Base-by-base conservation (phyloP, 2,329 filamentous ascomycete genomes). In the Tolypocladium guangdongense region DNA sequence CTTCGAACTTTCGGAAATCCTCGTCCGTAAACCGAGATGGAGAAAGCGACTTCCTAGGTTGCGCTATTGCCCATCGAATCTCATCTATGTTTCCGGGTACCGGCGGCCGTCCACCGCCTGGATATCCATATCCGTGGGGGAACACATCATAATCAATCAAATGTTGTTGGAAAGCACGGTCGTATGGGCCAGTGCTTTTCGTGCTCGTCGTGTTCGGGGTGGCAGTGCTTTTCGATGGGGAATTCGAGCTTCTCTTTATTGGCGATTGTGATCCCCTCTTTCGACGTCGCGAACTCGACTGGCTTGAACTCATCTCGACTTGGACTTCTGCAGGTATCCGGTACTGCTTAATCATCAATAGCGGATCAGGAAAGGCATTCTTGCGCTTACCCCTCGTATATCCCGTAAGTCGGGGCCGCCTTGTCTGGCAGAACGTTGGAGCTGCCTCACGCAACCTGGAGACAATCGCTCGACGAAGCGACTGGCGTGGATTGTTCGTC, bases 1-100 rank as follows among this genome's bases (percentile, higher is more conserved):
- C 35, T 47, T 56, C 41, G 50, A 74, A 73, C 35, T 62, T 58
- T 36, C 56, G 32, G 30, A 66, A 70, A 1, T 62, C 60, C 27
- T 59, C 58, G n/a, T 68, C 59, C 0, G 66, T 60, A 54, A 71
- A 72, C 24, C 54, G 52, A 20, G 65, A 68, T 30, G 64, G 64
- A 16, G 68, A 72, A 54, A 74, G 66, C 18, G 70, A 73, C 41
- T 20, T 27, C 47, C 58, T 54, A 16, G 43, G 56, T 35, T 50
- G 49, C 14, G 46, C 39, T 4, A 62, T 47, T 8, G 32, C 53
- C 51, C 24, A 33, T 4, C 37, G 22, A 7, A 63, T 63, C 8
- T 63, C 59, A 7, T 57, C 53, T 11, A 59, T 52, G 20, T 62
- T 63, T 3, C 55, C 55, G 18, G 57, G 62, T 22, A 56, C 20